A percentile compares a stretch with the other conserved stretches of the same genome.
Evolutionary conservation across 2,329 filamentous ascomycete genomes (phyloP).

Genomic region (Fusarium xylarioides): DNA sequence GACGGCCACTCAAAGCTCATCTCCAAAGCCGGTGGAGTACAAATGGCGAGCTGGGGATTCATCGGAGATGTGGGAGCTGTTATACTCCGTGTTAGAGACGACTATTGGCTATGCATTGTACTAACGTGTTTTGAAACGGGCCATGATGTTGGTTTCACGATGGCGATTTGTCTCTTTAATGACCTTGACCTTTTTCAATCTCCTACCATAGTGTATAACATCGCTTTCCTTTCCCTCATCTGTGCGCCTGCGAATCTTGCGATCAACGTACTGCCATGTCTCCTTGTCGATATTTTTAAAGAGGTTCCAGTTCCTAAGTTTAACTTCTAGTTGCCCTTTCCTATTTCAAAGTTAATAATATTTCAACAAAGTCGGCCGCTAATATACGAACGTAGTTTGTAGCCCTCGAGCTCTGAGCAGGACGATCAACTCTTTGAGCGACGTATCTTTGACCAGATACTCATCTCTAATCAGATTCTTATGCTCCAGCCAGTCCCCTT

Average conservation of each 20-base stretch:
- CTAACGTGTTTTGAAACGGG: background rate
- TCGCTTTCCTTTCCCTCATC: accelerated
- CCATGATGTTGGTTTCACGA: accelerated
- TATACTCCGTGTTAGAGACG: no score
- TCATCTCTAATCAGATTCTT: background rate
- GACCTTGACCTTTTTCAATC: accelerated
- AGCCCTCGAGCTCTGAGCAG: accelerated
- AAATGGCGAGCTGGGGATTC: accelerated
- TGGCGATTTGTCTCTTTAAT: accelerated
- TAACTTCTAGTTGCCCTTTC: accelerated
- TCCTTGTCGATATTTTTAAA: accelerated
- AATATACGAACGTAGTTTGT: accelerated
- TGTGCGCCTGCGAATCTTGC: accelerated
- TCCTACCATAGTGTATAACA: accelerated
- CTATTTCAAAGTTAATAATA: background rate
- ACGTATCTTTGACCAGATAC: background rate
- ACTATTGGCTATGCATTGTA: background rate
- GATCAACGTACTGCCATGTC: background rate
- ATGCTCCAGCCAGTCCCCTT: accelerated
- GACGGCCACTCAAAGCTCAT: accelerated
- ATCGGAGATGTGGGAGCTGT: accelerated
- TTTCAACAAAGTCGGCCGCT: no score
- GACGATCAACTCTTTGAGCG: background rate
- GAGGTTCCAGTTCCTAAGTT: accelerated
- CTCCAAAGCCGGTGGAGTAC: accelerated